phyloP scores from a whole-genome alignment of 768 basidiomycete species.

The Erythrobasidium yunnanense region DNA sequence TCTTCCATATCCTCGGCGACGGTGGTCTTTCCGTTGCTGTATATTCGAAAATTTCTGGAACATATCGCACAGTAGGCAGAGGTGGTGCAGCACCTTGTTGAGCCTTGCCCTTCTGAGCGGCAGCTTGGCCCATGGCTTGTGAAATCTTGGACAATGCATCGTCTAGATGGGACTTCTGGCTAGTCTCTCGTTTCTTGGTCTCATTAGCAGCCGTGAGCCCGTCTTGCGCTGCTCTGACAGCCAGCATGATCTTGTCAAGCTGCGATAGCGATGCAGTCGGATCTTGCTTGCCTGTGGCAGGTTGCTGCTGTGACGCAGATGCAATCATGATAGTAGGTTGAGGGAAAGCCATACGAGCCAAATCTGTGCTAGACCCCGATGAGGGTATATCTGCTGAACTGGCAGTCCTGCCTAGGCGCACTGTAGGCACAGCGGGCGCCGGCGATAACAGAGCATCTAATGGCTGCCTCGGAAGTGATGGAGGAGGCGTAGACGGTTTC shows the following conservation, averaged over 20 bases:
- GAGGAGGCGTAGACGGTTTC: no score
- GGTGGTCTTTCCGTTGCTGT: conserved; percentile 4
- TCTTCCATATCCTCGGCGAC: conserved; percentile 12
- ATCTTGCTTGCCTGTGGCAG: neutral
- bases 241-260: conserved; percentile 17
- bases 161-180: neutral
- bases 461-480: no score
- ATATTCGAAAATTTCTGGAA: conserved; percentile 5
- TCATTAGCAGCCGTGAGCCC: conserved; percentile 1
- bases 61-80: neutral
- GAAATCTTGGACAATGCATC: neutral
- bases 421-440: neutral
- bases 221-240: conserved; percentile 9
- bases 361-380: neutral
- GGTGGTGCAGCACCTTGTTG: neutral
- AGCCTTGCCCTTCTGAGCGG: neutral
- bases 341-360: conserved; percentile 16
- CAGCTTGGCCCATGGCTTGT: neutral
- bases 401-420: neutral
- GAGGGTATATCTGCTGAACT: neutral
- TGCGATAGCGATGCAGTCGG: neutral
- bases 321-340: conserved; percentile 21
- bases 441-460: neutral
- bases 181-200: neutral
- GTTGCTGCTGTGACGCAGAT: no score